Evolutionary conservation across 805 yeast species (phyloP).

Genomic region (Wickerhamiella galacta): DNA sequence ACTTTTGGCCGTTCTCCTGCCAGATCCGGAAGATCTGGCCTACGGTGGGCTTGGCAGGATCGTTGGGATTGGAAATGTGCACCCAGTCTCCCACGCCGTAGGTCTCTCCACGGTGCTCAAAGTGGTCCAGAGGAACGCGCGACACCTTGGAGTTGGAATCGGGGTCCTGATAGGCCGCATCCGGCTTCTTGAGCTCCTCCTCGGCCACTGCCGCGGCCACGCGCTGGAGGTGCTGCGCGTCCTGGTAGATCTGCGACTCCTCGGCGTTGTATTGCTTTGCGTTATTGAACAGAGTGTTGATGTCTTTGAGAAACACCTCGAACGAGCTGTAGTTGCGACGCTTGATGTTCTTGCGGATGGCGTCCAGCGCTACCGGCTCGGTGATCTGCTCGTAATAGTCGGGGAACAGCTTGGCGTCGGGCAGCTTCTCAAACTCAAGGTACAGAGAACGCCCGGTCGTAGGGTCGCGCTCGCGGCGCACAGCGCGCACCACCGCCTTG

Average conservation of each 20-base stretch:
- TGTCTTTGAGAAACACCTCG: conserved; percentile 60
- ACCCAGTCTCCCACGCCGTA: conserved; percentile 95
- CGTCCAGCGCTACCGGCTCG: conserved; percentile 27
- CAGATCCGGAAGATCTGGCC: conserved; percentile 90
- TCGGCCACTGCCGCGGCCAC: conserved; percentile 40
- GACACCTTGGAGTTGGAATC: conserved; percentile 42
- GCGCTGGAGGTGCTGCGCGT: conserved; percentile 45
- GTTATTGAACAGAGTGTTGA: conserved; percentile 56
- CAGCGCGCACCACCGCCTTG: conserved; percentile 64
- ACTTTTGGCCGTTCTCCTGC: conserved; percentile 65
- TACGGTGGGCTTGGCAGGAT: conserved; percentile 74
- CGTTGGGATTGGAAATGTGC: conserved; percentile 71
- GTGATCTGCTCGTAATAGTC: conserved; percentile 31
- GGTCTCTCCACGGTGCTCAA: conserved; percentile 50
- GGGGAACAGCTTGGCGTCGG: conserved; percentile 42
- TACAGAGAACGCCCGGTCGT: conserved; percentile 33
- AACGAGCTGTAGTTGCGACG: conserved; percentile 66
- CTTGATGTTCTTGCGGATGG: conserved; percentile 63
- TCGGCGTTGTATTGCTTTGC: conserved; percentile 49
- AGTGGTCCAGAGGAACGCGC: conserved; percentile 65
- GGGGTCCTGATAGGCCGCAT: conserved; percentile 43
- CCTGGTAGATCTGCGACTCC: conserved; percentile 40
- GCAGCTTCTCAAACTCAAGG: conserved; percentile 64
- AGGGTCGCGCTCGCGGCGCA: conserved; percentile 53
- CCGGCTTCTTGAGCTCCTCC: conserved; percentile 66